Conservation (phyloP, 768 basidiomycete species). For the Rhodotorula babjevae region DNA sequence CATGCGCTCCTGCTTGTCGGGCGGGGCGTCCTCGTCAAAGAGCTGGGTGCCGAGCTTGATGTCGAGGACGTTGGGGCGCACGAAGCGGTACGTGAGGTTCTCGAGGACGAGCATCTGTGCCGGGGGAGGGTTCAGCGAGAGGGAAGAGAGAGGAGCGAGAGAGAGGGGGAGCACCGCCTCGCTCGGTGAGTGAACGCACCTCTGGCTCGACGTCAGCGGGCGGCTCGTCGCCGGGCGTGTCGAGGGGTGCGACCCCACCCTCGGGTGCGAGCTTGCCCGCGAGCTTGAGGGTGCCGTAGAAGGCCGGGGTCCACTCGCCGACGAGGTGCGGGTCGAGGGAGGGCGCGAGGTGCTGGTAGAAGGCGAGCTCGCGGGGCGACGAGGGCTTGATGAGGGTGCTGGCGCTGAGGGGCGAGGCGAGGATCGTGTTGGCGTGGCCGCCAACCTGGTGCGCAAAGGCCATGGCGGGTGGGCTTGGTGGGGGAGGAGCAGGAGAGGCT, state of each 20-base stretch:
- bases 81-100: slow-evolving; percentile 69
- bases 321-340: slow-evolving; percentile 32
- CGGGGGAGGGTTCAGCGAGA: neutral
- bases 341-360: slow-evolving; percentile 60
- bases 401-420: slow-evolving; percentile 64
- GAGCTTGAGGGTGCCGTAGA: slow-evolving; percentile 70
- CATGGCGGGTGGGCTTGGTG: neutral
- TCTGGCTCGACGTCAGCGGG: slow-evolving; percentile 4
- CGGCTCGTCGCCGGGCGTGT: neutral
- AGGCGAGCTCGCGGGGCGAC: slow-evolving; percentile 60
- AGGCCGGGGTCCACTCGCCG: slow-evolving; percentile 63
- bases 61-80: slow-evolving; percentile 80
- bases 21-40: slow-evolving; percentile 60
- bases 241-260: slow-evolving; percentile 9
- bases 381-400: slow-evolving; percentile 73
- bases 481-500: neutral
- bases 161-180: slow-evolving; percentile 10
- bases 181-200: slow-evolving; percentile 13
- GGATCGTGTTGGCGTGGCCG: slow-evolving; percentile 67
- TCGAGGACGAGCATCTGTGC: slow-evolving; percentile 53
- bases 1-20: slow-evolving; percentile 78
- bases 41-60: slow-evolving; percentile 87
- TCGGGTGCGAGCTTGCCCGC: slow-evolving; percentile 57
- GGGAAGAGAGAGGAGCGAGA: neutral
- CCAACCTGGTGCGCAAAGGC: slow-evolving; percentile 59